These are phyloP conservation scores for Pichia cephalocereana DNA, from an alignment of 805 yeast species.

Conservation along the genomic window DNA sequence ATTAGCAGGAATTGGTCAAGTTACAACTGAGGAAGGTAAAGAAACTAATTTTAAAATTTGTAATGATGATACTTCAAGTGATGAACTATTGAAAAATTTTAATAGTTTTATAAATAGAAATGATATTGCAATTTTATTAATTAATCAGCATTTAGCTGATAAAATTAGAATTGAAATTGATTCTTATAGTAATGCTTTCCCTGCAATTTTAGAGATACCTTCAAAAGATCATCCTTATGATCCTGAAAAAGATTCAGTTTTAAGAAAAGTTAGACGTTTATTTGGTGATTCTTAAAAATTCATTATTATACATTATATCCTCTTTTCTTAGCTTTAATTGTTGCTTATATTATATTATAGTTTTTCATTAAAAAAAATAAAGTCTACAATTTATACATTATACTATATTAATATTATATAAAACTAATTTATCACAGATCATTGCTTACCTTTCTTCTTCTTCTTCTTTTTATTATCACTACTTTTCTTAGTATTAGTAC, in stretches of 20 bases:
- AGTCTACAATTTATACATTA: background rate
- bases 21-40: conserved; percentile 49
- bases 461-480: conserved; percentile 23
- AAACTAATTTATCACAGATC: background rate
- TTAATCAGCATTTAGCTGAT: conserved; percentile 94
- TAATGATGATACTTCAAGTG: conserved; percentile 69
- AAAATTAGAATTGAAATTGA: conserved; percentile 77
- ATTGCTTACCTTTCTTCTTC: conserved; percentile 23
- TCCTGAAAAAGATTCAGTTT: conserved; percentile 94
- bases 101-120: conserved; percentile 69
- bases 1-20: conserved; percentile 92
- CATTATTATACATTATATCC: too few relatives aligned
- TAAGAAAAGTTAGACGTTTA: conserved; percentile 87
- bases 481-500: background rate
- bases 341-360: background rate
- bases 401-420: background rate
- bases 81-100: conserved; percentile 67
- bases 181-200: conserved; percentile 80
- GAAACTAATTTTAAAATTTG: conserved; percentile 75
- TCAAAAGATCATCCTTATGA: conserved; percentile 98
- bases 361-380: background rate
- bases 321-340: background rate
- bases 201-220: conserved; percentile 94
- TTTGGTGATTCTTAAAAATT: conserved; percentile 63
- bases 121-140: conserved; percentile 86